phyloP scores from a whole-genome alignment of 2,329 filamentous ascomycete genomes.

The Aspergillus sp. region DNA sequence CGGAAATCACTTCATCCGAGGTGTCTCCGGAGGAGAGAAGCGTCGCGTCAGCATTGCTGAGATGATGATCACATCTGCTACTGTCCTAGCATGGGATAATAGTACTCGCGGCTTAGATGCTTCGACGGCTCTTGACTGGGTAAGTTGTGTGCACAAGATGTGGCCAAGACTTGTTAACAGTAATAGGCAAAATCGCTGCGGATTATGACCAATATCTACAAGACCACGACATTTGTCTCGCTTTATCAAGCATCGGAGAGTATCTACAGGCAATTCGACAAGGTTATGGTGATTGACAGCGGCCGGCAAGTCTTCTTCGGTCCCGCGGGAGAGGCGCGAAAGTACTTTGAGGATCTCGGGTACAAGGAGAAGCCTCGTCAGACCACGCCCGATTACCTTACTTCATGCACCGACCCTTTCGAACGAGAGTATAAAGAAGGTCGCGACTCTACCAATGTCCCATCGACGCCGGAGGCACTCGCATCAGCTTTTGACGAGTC shows the following conservation, averaged over 20 bases:
- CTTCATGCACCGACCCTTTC: conserved; percentile 65
- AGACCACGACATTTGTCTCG: conserved; percentile 82
- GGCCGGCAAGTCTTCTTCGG: conserved; percentile 75
- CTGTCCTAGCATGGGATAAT: conserved; percentile 77
- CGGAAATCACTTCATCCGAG: conserved; percentile 78
- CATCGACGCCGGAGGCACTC: conserved; percentile 60
- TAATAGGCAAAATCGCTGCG: conserved; percentile 65
- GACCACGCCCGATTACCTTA: conserved; percentile 81
- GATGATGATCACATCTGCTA: conserved; percentile 76
- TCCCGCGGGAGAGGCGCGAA: conserved; percentile 66
- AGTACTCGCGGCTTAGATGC: conserved; percentile 71
- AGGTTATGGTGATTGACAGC: conserved; percentile 78
- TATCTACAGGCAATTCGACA: conserved; percentile 80
- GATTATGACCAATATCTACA: conserved; percentile 81
- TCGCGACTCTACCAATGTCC: conserved; percentile 5
- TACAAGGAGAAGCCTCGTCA: conserved; percentile 76
- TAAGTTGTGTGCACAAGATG: background rate
- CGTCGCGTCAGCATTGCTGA: conserved; percentile 84
- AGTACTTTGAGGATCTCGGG: conserved; percentile 77
- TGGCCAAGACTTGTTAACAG: background rate
- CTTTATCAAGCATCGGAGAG: conserved; percentile 85
- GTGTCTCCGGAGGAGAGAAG: conserved; percentile 77
- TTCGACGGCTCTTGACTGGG: conserved; percentile 68
- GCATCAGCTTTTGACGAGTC: conserved; percentile 73
- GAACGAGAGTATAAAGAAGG: conserved; percentile 17